A percentile compares a stretch with the other conserved stretches of the same genome.
These are phyloP conservation scores for Mytilinidion resinicola DNA, from an alignment of 495 filamentous ascomycete species.

Conservation along the genomic window DNA sequence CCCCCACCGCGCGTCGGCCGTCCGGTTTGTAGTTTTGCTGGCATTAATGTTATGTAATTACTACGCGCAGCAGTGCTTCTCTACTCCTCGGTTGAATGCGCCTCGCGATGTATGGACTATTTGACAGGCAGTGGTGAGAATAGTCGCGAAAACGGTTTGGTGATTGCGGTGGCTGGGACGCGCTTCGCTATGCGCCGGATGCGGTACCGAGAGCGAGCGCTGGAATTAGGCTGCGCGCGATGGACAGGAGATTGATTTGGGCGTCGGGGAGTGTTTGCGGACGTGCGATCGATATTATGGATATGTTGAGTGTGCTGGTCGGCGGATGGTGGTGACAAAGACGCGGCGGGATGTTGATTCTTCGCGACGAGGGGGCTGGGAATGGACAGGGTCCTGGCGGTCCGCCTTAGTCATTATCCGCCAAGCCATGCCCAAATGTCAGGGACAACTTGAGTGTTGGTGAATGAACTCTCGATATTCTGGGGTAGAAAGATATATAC, in stretches of 20 bases:
- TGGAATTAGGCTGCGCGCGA: background rate
- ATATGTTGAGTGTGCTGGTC: too few relatives aligned
- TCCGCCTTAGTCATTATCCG: too few relatives aligned
- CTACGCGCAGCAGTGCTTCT: background rate
- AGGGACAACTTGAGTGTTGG: too few relatives aligned
- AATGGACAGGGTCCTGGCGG: background rate
- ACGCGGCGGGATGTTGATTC: background rate
- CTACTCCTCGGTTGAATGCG: too few relatives aligned
- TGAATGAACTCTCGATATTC: too few relatives aligned
- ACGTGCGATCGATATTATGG: too few relatives aligned
- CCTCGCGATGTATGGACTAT: too few relatives aligned
- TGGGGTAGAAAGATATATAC: too few relatives aligned
- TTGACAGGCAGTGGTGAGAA: too few relatives aligned
- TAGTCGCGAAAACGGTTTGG: background rate
- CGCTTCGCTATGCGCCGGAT: constrained; percentile 1
- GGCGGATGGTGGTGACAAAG: background rate
- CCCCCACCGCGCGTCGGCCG: constrained; percentile 19
- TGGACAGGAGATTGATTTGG: background rate
- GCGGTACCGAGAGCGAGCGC: background rate
- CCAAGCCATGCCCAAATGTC: too few relatives aligned
- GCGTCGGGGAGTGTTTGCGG: background rate
- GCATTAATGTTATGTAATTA: background rate
- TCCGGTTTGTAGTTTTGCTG: background rate
- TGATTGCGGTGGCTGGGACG: constrained; percentile 1
- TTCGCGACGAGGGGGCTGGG: background rate